Evolutionary conservation across 116 monocot genomes (phyloP), one percentile per base, ranked within the genome.

Genomic region (Thalassia testudinum): DNA sequence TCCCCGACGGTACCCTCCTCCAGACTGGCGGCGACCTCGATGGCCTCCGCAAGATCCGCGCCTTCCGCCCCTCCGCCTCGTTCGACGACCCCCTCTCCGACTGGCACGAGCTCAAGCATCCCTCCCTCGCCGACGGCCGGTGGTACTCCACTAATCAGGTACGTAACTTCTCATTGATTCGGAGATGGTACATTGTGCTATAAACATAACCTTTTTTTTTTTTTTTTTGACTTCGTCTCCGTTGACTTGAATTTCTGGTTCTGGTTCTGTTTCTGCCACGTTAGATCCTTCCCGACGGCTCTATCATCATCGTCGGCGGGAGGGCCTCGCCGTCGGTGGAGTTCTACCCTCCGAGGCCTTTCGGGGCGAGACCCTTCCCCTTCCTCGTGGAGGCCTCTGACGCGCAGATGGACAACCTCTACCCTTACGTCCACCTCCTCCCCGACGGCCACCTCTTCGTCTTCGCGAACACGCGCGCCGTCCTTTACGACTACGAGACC

Each of bases 91-190:
- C 49, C 43, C 34, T 42, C 24, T 70, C 67, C 56, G 79, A 79
- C 59, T 85, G 85, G 85, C 15, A 49, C 20, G 79, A 85, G 64
- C 67, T 76, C 50, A 2, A 37, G 2, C 15, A 69, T 15, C 70
- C 70, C 1, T 8, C 20, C 0, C 73, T 81, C 19, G 26, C 30
- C 48, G 59, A 47, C 22, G 81, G 81, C 21, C 52, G 78, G 19
- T 78, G 75, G 78, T 81, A 83, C 65, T 73, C 80, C 42, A 77
- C 77, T 18, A 49, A 80, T 40, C 86, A 80, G n/a, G n/a, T n/a
- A n/a, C n/a, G n/a, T n/a, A n/a, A n/a, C n/a, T n/a, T n/a, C n/a
- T n/a, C n/a, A n/a, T n/a, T n/a, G 42, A n/a, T n/a, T n/a, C n/a
- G n/a, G n/a, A n/a, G n/a, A n/a, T n/a, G n/a, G n/a, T n/a, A n/a